Evolutionary conservation across 345 rosid species (phyloP).

Genomic region (Turritis glabra): DNA sequence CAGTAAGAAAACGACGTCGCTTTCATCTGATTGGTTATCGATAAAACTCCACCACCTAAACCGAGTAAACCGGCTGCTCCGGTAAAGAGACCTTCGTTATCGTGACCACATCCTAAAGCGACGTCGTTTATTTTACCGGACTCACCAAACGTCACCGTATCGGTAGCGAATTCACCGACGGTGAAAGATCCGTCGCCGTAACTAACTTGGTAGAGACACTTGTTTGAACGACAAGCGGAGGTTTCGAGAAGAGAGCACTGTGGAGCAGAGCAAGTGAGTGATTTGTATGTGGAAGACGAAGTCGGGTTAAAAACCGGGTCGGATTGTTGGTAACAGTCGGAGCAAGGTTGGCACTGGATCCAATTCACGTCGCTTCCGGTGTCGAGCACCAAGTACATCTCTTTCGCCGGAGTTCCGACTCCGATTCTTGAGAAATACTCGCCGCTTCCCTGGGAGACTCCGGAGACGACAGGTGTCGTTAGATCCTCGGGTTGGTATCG

Average conservation of each 20-base stretch:
- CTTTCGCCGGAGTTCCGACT: conserved; percentile 71
- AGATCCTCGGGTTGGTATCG: conserved; percentile 53
- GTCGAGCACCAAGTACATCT: conserved; percentile 65
- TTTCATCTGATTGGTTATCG: conserved; percentile 72
- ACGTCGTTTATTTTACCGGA: conserved; percentile 46
- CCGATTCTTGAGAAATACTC: conserved; percentile 90
- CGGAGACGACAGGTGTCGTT: conserved; percentile 72
- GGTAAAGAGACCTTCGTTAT: conserved; percentile 79
- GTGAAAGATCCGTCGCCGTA: conserved; percentile 97
- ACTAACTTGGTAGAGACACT: conserved; percentile 73
- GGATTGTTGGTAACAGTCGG: conserved; percentile 80
- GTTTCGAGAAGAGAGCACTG: conserved; percentile 60
- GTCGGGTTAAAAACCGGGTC: conserved; percentile 77
- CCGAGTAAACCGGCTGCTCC: conserved; percentile 91
- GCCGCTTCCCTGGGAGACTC: conserved; percentile 80
- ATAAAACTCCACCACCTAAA: conserved; percentile 87
- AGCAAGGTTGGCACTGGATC: conserved; percentile 85
- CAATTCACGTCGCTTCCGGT: conserved; percentile 89
- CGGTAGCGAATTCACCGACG: conserved; percentile 67
- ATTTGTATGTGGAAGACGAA: conserved; percentile 56
- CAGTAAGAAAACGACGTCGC: conserved; percentile 86
- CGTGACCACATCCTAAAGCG: conserved; percentile 84
- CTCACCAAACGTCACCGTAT: conserved; percentile 69
- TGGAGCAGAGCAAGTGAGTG: conserved; percentile 55
- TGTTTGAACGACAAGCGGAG: conserved; percentile 53